These are phyloP conservation scores for Aspergillus udagawae DNA, from an alignment of 2,329 filamentous ascomycete genomes.

Conservation along the genomic window DNA sequence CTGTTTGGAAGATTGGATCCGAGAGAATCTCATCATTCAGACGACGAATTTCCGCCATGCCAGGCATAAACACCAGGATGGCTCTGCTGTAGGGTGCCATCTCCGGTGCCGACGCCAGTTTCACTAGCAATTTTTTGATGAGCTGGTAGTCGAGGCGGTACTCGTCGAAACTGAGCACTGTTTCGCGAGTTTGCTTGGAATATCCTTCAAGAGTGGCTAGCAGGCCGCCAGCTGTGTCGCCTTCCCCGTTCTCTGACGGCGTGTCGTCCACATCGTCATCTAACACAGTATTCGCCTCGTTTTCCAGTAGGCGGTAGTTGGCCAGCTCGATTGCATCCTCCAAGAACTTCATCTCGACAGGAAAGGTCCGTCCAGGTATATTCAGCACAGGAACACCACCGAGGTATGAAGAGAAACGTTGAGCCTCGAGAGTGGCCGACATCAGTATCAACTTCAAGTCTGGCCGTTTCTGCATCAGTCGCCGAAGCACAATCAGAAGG, in stretches of 20 bases:
- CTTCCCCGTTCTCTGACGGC: conserved; percentile 46
- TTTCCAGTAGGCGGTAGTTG: conserved; percentile 66
- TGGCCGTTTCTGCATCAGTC: conserved; percentile 69
- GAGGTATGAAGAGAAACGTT: conserved; percentile 85
- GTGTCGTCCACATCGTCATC: conserved; percentile 46
- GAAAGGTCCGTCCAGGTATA: conserved; percentile 90
- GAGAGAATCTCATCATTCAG: conserved; percentile 81
- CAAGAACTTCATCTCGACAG: conserved; percentile 79
- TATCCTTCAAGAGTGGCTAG: conserved; percentile 68
- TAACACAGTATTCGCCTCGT: conserved; percentile 36
- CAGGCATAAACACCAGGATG: conserved; percentile 89
- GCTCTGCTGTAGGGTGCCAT: conserved; percentile 77
- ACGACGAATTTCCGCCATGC: conserved; percentile 85
- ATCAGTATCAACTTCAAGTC: conserved; percentile 92
- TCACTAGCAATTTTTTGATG: conserved; percentile 71
- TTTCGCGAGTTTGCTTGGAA: conserved; percentile 69
- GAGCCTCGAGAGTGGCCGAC: conserved; percentile 94
- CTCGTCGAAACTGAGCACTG: conserved; percentile 76
- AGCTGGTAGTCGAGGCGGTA: conserved; percentile 88
- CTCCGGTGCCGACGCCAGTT: conserved; percentile 65
- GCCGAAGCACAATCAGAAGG: conserved; percentile 83
- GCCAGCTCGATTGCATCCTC: conserved; percentile 92
- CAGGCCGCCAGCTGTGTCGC: conserved; percentile 53
- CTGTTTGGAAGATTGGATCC: conserved; percentile 67
- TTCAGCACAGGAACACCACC: conserved; percentile 80